Percentiles rank a stretch among this genome's conserved stretches.
phyloP scores from a whole-genome alignment of 2,329 filamentous ascomycete species.

The Ceratocystis destructans region DNA sequence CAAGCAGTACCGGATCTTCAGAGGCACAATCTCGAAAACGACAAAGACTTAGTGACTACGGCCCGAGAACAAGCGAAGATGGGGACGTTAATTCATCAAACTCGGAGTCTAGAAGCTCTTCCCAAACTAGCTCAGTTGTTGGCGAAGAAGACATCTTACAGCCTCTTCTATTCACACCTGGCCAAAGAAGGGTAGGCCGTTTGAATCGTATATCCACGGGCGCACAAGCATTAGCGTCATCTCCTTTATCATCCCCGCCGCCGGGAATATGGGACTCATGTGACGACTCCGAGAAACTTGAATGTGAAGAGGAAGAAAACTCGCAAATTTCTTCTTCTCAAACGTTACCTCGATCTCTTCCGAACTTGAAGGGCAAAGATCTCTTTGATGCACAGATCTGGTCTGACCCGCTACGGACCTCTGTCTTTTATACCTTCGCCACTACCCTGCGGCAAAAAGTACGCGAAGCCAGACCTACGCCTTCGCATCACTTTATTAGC shows the following conservation, averaged over 20 bases:
- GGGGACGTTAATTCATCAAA: slow-evolving; percentile 11
- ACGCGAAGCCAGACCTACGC: slow-evolving; percentile 47
- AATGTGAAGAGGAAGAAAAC: slow-evolving; percentile 28
- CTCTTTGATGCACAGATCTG: slow-evolving; percentile 59
- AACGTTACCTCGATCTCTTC: slow-evolving; percentile 26
- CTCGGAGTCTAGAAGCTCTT: not conserved
- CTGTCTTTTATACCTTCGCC: slow-evolving; percentile 59
- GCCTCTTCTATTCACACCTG: slow-evolving; percentile 6
- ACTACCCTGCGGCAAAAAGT: slow-evolving; percentile 53
- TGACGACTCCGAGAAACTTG: slow-evolving; percentile 27
- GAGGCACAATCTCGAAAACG: slow-evolving; percentile 22
- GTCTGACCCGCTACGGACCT: slow-evolving; percentile 52
- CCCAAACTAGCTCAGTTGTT: not conserved
- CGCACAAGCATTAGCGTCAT: slow-evolving; percentile 29
- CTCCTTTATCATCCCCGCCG: slow-evolving; percentile 45
- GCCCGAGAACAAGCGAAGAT: slow-evolving; percentile 23
- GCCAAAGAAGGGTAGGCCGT: slow-evolving; percentile 8
- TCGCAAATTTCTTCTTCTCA: slow-evolving; percentile 6
- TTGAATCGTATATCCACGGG: slow-evolving; percentile 14
- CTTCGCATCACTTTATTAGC: slow-evolving; percentile 55
- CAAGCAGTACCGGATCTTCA: slow-evolving; percentile 19
- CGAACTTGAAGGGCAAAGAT: slow-evolving; percentile 56
- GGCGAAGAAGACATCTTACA: not conserved
- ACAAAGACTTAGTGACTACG: slow-evolving; percentile 24
- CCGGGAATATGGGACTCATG: slow-evolving; percentile 40